Percentiles rank a stretch among this genome's conserved stretches.
These are phyloP conservation scores for Gorgonomyces haynaldii DNA, from an alignment of 192 early-diverging fungal species.

Conservation along the genomic window DNA sequence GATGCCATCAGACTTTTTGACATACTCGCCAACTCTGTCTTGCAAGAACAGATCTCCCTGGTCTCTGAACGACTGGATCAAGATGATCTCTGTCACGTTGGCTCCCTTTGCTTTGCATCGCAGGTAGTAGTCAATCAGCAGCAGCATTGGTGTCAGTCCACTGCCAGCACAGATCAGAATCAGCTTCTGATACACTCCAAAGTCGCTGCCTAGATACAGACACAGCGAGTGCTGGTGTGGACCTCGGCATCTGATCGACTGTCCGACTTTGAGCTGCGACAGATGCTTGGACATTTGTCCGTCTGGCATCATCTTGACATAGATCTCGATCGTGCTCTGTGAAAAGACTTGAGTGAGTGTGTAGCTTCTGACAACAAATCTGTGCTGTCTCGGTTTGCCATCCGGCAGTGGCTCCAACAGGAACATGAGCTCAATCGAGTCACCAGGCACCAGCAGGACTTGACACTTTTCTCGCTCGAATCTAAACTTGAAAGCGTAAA, in stretches of 20 bases:
- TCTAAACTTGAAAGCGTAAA: neutral
- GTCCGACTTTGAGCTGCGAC: slow-evolving; percentile 48
- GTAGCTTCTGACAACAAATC: neutral
- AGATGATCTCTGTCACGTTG: too few species aligned
- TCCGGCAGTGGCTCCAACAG: too few species aligned
- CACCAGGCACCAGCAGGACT: neutral
- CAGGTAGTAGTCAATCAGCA: slow-evolving; percentile 6
- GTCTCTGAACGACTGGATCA: too few species aligned
- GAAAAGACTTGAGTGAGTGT: neutral
- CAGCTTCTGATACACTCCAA: neutral
- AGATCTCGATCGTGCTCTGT: slow-evolving; percentile 50
- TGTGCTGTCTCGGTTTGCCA: neutral
- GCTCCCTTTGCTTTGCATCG: too few species aligned
- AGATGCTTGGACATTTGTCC: slow-evolving; percentile 59
- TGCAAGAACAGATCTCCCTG: too few species aligned
- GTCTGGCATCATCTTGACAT: slow-evolving; percentile 65
- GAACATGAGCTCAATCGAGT: neutral
- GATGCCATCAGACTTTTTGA: too few species aligned
- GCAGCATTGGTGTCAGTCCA: slow-evolving; percentile 9
- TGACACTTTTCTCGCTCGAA: neutral
- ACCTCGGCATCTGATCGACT: slow-evolving; percentile 60
- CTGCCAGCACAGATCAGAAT: slow-evolving; percentile 2
- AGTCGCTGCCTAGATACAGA: neutral
- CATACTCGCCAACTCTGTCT: too few species aligned
- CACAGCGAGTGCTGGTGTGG: too few species aligned